phyloP scores from a whole-genome alignment of 2,329 filamentous ascomycete genomes.

The Trichoderma sp. region DNA sequence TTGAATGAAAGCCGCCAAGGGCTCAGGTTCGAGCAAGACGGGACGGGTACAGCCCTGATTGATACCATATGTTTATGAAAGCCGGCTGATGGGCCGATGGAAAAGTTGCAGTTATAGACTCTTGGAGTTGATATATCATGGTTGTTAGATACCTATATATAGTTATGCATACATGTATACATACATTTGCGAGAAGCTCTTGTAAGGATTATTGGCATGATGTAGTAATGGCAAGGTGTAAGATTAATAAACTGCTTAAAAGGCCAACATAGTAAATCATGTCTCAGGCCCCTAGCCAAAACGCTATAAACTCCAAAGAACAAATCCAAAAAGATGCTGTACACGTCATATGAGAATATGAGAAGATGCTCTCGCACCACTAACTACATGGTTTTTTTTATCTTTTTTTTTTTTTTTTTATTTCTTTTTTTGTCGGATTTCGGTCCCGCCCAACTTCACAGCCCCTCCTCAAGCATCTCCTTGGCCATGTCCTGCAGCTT shows the following conservation, averaged over 20 bases:
- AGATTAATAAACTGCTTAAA: not conserved
- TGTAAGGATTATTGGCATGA: too few species aligned
- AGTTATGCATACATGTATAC: not conserved
- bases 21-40: slow-evolving; percentile 5
- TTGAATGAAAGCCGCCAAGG: not conserved
- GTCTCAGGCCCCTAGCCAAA: not conserved
- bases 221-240: too few species aligned
- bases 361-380: too few species aligned
- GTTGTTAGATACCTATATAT: not conserved
- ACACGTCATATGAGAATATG: not conserved
- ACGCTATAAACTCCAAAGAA: not conserved
- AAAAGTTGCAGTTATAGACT: slow-evolving; percentile 13
- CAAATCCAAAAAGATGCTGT: not conserved
- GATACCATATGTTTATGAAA: slow-evolving; percentile 20
- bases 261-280: not conserved
- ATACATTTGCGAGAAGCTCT: not conserved
- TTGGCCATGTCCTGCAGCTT: slow-evolving; percentile 70
- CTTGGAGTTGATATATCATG: slow-evolving; percentile 21
- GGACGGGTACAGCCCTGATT: slow-evolving; percentile 7
- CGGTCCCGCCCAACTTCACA: too few species aligned
- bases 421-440: too few species aligned
- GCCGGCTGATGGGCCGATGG: not conserved
- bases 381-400: too few species aligned
- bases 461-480: slow-evolving; percentile 35
- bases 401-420: too few species aligned